Evolutionary conservation across 140 eudicot genomes (phyloP).

Genomic region (Artemisia princeps): DNA sequence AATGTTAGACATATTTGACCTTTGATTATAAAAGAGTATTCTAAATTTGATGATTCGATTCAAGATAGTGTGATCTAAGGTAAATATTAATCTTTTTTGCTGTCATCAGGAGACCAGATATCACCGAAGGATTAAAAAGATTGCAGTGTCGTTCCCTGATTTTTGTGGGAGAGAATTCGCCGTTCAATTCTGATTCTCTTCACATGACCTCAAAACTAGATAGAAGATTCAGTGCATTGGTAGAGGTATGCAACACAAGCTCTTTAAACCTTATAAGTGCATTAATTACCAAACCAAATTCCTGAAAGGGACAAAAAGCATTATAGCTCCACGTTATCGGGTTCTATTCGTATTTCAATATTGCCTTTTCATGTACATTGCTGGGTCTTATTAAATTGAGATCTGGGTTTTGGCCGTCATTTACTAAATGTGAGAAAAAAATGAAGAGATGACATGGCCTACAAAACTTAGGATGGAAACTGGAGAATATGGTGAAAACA

Average conservation of each 20-base stretch:
- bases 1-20: background rate
- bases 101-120: constrained; percentile 73
- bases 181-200: constrained; percentile 71
- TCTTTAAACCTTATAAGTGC: background rate
- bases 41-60: background rate
- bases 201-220: constrained; percentile 93
- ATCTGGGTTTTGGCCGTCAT: background rate
- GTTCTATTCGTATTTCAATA: background rate
- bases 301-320: background rate
- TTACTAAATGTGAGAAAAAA: background rate
- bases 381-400: background rate
- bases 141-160: constrained; percentile 70
- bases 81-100: background rate
- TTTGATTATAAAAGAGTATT: background rate
- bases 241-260: constrained; percentile 49
- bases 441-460: too few relatives aligned
- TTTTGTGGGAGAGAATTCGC: constrained; percentile 79
- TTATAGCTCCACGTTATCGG: background rate
- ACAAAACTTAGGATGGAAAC: too few relatives aligned
- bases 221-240: constrained; percentile 83
- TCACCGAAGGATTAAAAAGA: constrained; percentile 57
- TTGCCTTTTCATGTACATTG: background rate
- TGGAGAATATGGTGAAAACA: too few relatives aligned
- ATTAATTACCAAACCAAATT: background rate
- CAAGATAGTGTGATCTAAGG: background rate